phyloP scores from a whole-genome alignment of 2,329 filamentous ascomycete species.

The Fusarium floridanum region DNA sequence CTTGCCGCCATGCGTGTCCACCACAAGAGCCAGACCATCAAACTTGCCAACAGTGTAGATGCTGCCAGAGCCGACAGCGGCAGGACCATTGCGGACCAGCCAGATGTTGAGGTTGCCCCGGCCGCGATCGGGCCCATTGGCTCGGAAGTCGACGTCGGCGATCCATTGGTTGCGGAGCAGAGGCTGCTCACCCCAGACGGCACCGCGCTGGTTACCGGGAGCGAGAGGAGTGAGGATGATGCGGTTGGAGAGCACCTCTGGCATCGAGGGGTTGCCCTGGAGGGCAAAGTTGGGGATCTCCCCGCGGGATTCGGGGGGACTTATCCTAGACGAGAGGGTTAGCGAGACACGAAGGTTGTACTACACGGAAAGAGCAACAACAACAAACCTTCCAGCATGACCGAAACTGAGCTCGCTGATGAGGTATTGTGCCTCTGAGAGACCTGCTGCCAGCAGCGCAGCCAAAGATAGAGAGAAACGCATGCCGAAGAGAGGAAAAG shows the following conservation, averaged over 20 bases:
- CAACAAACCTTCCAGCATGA: constrained; percentile 70
- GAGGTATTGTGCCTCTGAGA: constrained; percentile 74
- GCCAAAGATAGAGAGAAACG: constrained; percentile 57
- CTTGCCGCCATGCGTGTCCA: constrained; percentile 84
- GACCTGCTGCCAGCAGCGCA: constrained; percentile 59
- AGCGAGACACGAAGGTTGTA: constrained; percentile 18
- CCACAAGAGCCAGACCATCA: constrained; percentile 88
- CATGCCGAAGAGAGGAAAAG: constrained; percentile 53
- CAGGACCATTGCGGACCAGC: constrained; percentile 80
- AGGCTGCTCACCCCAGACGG: constrained; percentile 79
- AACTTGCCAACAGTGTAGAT: constrained; percentile 88
- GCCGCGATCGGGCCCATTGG: constrained; percentile 85
- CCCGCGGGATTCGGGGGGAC: constrained; percentile 65
- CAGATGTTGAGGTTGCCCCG: constrained; percentile 94
- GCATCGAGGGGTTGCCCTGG: constrained; percentile 65
- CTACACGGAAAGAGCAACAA: neutral
- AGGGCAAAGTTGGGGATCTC: constrained; percentile 68
- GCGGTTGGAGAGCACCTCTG: constrained; percentile 85
- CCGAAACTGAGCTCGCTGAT: constrained; percentile 85
- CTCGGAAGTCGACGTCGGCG: constrained; percentile 88
- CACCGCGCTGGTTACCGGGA: constrained; percentile 86
- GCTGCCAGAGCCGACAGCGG: constrained; percentile 76
- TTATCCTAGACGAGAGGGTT: constrained; percentile 65
- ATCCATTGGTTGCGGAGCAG: constrained; percentile 79
- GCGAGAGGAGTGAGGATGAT: constrained; percentile 90